Base-by-base conservation (phyloP, 352 stramenopile species). In the Globisporangium paroecandrum region DNA sequence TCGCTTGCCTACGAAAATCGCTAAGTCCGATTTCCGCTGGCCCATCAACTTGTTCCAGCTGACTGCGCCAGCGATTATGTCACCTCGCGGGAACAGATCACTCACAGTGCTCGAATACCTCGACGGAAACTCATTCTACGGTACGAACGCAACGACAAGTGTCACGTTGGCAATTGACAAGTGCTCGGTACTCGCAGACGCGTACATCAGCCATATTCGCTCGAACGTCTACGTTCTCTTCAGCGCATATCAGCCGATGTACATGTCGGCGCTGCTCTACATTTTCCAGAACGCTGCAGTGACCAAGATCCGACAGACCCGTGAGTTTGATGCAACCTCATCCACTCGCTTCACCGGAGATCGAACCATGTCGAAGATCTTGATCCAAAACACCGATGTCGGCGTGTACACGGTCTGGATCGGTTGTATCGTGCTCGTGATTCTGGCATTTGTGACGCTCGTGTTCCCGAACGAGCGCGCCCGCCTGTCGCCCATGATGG, bases 351-450 rank as follows among this genome's bases (percentile, higher is more conserved):
- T 68, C 62, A 8, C 63, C 64, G 57, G 66, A 65, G 54, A 67
- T 60, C 51, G 55, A 51, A 22, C 69, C 74, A 58, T 75, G 62
- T 68, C 78, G 24, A 72, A 80, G 25, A 58, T 91, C 12, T 79
- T 81, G 60, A 65, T 91, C 65, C 78, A 75, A 34, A 91, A 89
- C 74, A 91, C 82, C 18, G 62, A 62, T n/a, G 76, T 87, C 25
- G 82, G 82, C 43, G 80, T 78, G 54, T 72, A 78, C 20, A 78
- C 79, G 62, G 76, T 80, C 22, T 72, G 67, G 67, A 65, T 68
- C 32, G 67, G 67, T 22, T 72, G 67, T n/a, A 57, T 56, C 55
- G 58, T 72, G 29, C 49, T 72, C 34, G 27, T 68, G 43, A 27
- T 86, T 1, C 68, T 90, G n/a, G 81, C 82, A 20, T 68, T 77